phyloP scores from a whole-genome alignment of 352 stramenopile species.

The Globisporangium lucens region DNA sequence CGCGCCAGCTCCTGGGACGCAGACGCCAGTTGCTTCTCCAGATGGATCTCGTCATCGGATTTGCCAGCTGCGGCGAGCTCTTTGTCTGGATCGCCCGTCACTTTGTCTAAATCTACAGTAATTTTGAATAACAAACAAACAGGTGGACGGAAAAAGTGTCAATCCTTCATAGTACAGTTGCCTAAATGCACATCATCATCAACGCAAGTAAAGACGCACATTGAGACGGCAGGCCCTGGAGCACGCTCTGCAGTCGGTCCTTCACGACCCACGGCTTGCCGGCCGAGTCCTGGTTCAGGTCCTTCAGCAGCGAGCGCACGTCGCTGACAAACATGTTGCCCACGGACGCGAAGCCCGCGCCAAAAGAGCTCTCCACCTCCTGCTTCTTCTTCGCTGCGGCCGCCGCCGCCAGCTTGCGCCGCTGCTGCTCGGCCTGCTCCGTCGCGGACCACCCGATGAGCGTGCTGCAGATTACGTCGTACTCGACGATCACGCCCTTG shows the following conservation, averaged over 20 bases:
- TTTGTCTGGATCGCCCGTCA: conserved; percentile 32
- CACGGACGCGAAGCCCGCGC: conserved; percentile 27
- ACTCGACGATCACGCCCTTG: conserved; percentile 76
- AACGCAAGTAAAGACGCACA: conserved; percentile 24
- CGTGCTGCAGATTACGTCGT: conserved; percentile 74
- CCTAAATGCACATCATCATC: neutral
- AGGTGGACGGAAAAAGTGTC: neutral
- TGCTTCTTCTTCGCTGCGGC: conserved; percentile 19
- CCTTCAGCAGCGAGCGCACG: conserved; percentile 57
- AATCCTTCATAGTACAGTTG: neutral
- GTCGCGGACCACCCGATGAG: conserved; percentile 43
- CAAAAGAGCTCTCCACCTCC: conserved; percentile 22
- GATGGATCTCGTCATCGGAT: conserved; percentile 45
- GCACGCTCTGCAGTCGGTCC: conserved; percentile 55
- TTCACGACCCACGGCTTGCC: conserved; percentile 63
- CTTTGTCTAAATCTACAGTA: conserved; percentile 43
- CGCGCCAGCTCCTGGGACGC: conserved; percentile 30
- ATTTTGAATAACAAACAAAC: conserved; percentile 1
- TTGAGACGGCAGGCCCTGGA: conserved; percentile 57
- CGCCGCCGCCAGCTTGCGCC: conserved; percentile 17
- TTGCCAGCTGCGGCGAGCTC: conserved; percentile 25
- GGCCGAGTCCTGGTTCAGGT: conserved; percentile 55
- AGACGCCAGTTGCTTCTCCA: conserved; percentile 57
- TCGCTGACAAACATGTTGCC: conserved; percentile 60
- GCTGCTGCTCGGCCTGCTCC: conserved; percentile 33